Base-by-base conservation (phyloP, 805 yeast species). In the Starmerella lactis-condensi region DNA sequence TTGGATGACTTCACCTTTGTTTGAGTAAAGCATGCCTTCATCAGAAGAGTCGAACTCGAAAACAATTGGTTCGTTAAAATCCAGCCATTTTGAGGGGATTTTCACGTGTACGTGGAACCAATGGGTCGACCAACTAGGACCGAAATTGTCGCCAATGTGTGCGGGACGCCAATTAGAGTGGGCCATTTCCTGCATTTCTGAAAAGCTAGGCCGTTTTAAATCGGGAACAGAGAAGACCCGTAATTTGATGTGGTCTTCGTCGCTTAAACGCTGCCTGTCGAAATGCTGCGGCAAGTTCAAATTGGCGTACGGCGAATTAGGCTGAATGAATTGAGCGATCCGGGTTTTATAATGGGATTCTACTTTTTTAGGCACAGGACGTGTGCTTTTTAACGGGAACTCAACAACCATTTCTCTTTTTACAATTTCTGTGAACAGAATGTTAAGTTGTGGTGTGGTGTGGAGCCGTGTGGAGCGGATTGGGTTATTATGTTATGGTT, bases 121-220 rank as follows among this genome's bases (percentile, higher is more conserved):
- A 41, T 81, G 91, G 1, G 96, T 76, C 36, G 85, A 74, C 98
- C 98, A 85, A 10, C 91, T 75, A 3, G 98, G 98, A 0, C 96
- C 95, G 51, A 77, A 81, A 6, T 61, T 56, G 42, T 77, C 73
- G 15, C 89, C 91, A 41, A 70, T 71, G 24, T 42, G 34, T 5
- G 61, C 47, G 2, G 46, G 42, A 6, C 43, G 41, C 57, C 61
- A 59, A 3, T 34, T 18, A 21, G 26, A 38, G 23, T 40, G 40
- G n/a, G 78, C 74, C 16, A 60, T 56, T 41, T 62, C 56, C 36
- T 72, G 55, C 39, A 78, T 66, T 33, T 68, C 71, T 31, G 60
- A 53, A 52, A 73, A 75, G 20, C 64, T 53, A 0, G 89, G 89
- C 27, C 83, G 62, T 31, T 60, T 52, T 26, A 77, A 42, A 39